A percentile compares a stretch with the other conserved stretches of the same genome.
phyloP scores from a whole-genome alignment of 2,329 filamentous ascomycete genomes.

The Diaporthe batatas region DNA sequence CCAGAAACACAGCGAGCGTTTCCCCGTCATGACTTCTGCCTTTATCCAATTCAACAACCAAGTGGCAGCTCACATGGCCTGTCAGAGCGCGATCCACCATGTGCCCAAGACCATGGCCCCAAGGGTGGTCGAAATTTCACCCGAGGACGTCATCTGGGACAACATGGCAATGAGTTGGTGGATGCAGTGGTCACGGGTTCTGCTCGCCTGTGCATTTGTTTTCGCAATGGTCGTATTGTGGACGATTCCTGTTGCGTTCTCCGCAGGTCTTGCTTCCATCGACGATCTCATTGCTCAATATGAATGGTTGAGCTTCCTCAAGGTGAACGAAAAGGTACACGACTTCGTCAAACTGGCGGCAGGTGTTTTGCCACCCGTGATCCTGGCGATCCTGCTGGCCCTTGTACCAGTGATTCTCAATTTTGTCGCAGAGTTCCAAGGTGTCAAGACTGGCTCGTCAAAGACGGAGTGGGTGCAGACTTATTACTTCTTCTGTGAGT shows the following conservation, averaged over 20 bases:
- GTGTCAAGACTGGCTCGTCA: constrained; percentile 85
- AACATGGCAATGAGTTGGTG: constrained; percentile 98
- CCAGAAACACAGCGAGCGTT: constrained; percentile 86
- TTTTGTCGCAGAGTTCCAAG: constrained; percentile 79
- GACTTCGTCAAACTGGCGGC: constrained; percentile 76
- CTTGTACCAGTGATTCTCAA: constrained; percentile 84
- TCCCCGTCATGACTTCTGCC: constrained; percentile 93
- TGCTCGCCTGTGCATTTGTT: constrained; percentile 74
- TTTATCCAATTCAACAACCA: constrained; percentile 99
- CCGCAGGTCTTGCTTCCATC: constrained; percentile 84
- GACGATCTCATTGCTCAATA: constrained; percentile 75
- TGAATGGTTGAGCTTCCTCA: constrained; percentile 78
- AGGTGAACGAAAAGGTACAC: constrained; percentile 68
- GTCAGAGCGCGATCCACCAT: constrained; percentile 91
- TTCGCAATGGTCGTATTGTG: constrained; percentile 85
- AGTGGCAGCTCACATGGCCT: constrained; percentile 97
- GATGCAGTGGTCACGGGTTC: constrained; percentile 83
- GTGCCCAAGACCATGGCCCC: constrained; percentile 94
- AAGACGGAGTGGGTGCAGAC: constrained; percentile 87
- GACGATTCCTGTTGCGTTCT: constrained; percentile 92
- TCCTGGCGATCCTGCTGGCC: constrained; percentile 83
- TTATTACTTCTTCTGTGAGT: constrained; percentile 83
- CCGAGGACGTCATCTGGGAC: constrained; percentile 93
- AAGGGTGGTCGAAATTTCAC: constrained; percentile 91
- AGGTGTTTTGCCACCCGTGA: constrained; percentile 85